Percentiles rank a stretch among this genome's conserved stretches.
These are phyloP conservation scores for Astrocystis sublimbata DNA, from an alignment of 495 filamentous ascomycete species.

Conservation along the genomic window DNA sequence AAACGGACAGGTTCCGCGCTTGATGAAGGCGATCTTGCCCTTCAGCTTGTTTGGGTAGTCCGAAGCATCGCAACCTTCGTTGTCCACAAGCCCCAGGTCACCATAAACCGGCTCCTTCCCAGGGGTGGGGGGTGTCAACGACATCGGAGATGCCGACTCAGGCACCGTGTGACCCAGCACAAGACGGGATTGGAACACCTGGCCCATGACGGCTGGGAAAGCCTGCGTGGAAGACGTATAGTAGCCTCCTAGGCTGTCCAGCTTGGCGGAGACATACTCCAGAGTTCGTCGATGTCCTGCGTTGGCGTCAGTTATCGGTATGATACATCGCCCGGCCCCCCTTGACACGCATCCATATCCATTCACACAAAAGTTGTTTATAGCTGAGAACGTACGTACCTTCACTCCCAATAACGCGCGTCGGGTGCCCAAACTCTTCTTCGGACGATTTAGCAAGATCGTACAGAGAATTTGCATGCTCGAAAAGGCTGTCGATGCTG, in stretches of 20 bases:
- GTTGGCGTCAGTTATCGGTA: conserved; percentile 19
- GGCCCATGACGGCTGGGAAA: conserved; percentile 59
- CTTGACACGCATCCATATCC: neutral
- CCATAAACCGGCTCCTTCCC: conserved; percentile 56
- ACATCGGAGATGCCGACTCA: conserved; percentile 56
- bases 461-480: conserved; percentile 57
- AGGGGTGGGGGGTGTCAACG: conserved; percentile 60
- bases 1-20: conserved; percentile 60
- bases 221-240: conserved; percentile 60
- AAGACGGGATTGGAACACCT: conserved; percentile 58
- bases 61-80: conserved; percentile 50
- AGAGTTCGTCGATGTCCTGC: conserved; percentile 60
- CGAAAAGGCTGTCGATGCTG: conserved; percentile 51
- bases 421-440: conserved; percentile 61
- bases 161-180: conserved; percentile 54
- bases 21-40: conserved; percentile 58
- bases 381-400: too few relatives aligned
- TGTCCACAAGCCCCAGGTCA: conserved; percentile 42
- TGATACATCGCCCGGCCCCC: neutral
- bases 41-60: conserved; percentile 47
- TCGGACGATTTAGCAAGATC: conserved; percentile 54
- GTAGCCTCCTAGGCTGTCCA: conserved; percentile 54
- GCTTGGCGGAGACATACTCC: conserved; percentile 57
- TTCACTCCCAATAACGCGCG: conserved; percentile 62
- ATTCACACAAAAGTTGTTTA: too few relatives aligned